phyloP scores from a whole-genome alignment of 192 early-diverging fungal species.

The Lunasporangiospora selenospora region DNA sequence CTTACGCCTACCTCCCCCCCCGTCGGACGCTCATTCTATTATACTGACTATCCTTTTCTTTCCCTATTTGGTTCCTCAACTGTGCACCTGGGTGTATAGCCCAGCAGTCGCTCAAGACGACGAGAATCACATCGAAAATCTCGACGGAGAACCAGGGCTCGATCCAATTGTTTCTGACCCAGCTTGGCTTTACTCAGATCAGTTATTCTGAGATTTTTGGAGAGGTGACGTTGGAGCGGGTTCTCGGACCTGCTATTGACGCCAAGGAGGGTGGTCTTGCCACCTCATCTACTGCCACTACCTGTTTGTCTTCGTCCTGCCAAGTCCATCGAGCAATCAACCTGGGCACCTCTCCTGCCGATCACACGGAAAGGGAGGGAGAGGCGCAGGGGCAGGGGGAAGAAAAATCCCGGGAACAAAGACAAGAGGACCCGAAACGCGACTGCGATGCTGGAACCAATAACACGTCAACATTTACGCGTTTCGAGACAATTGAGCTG shows the following conservation, averaged over 20 bases:
- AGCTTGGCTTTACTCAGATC: slow-evolving; percentile 65
- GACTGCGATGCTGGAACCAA: too few relatives aligned
- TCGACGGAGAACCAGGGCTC: slow-evolving; percentile 66
- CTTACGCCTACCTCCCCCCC: not conserved
- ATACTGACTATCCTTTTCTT: not conserved
- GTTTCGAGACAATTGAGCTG: slow-evolving; percentile 25
- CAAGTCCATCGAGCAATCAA: too few relatives aligned
- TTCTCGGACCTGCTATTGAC: too few relatives aligned
- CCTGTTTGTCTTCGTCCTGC: too few relatives aligned
- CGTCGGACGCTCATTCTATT: not conserved
- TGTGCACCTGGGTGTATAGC: slow-evolving; percentile 23
- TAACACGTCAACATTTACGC: too few relatives aligned
- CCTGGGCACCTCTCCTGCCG: too few relatives aligned
- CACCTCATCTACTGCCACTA: too few relatives aligned
- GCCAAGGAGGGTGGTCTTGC: too few relatives aligned
- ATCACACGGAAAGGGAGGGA: too few relatives aligned
- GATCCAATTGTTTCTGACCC: slow-evolving; percentile 62
- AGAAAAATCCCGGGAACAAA: too few relatives aligned
- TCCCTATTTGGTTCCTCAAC: slow-evolving; percentile 7
- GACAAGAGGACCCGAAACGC: too few relatives aligned
- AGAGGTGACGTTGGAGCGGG: slow-evolving; percentile 68
- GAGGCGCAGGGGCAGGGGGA: too few relatives aligned
- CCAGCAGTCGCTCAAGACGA: slow-evolving; percentile 52
- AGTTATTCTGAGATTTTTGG: slow-evolving; percentile 64
- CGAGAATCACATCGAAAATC: slow-evolving; percentile 69